These are phyloP conservation scores for Lobosporangium transversale DNA, from an alignment of 192 early-diverging fungal genomes.

Conservation along the genomic window DNA sequence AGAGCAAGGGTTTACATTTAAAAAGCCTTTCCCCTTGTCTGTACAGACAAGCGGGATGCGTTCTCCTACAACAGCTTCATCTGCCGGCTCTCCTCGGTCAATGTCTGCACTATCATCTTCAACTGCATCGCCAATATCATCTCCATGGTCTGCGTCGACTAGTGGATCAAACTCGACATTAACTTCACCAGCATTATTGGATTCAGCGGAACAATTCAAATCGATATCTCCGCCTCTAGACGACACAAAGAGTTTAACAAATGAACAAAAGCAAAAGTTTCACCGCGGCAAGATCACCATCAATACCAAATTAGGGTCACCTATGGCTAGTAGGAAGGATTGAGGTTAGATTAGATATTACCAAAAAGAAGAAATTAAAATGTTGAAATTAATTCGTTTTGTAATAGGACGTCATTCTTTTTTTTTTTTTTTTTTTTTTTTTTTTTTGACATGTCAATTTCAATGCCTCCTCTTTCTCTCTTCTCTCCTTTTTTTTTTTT, in stretches of 20 bases:
- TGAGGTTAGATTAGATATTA: too few relatives aligned
- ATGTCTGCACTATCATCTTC: slow-evolving; percentile 2
- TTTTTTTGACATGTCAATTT: background rate
- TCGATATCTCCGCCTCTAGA: slow-evolving; percentile 32
- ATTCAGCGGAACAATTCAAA: slow-evolving; percentile 9
- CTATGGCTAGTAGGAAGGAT: background rate
- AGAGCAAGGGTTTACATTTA: background rate
- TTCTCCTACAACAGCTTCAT: background rate
- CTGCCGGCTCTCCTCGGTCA: background rate
- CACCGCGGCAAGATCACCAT: slow-evolving; percentile 26
- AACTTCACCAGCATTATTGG: slow-evolving; percentile 1
- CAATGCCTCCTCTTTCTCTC: background rate
- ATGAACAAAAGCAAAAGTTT: slow-evolving; percentile 5
- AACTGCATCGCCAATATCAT: slow-evolving; percentile 16
- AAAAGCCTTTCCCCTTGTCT: background rate
- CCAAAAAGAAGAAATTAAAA: too few relatives aligned
- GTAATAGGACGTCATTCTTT: background rate
- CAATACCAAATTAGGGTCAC: slow-evolving; percentile 23
- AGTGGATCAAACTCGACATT: slow-evolving; percentile 7
- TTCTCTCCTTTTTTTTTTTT: background rate
- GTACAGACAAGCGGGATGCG: slow-evolving; percentile 21
- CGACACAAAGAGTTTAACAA: background rate
- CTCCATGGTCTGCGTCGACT: slow-evolving; percentile 11
- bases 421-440: background rate
- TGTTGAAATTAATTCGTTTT: too few relatives aligned